Percentiles rank a stretch among this genome's conserved stretches.
These are phyloP conservation scores for Yarrowia alimentaria DNA, from an alignment of 805 yeast species.

Conservation along the genomic window DNA sequence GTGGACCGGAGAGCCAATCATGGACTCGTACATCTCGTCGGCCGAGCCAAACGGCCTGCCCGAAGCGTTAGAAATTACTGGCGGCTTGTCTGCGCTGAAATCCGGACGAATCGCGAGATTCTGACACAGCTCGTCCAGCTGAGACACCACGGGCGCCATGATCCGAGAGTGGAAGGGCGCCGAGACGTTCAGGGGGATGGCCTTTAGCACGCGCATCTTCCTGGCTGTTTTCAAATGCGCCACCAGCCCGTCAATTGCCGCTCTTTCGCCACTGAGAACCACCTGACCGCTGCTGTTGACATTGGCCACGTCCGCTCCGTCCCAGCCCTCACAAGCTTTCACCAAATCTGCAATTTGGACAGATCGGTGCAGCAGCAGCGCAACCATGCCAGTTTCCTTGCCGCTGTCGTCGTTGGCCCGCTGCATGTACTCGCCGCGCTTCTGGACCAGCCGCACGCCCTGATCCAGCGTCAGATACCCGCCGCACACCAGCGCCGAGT, in stretches of 20 bases:
- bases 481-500: conserved; percentile 22
- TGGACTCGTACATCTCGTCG: conserved; percentile 11
- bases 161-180: conserved; percentile 13
- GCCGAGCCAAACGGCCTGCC: conserved; percentile 5
- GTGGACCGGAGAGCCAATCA: conserved; percentile 6
- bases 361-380: not conserved
- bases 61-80: conserved; percentile 13
- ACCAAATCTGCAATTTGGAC: not conserved
- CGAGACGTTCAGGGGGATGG: conserved; percentile 17
- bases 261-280: conserved; percentile 5
- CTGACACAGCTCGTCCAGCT: not conserved
- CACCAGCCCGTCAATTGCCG: not conserved
- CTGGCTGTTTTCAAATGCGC: not conserved
- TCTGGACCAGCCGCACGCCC: conserved; percentile 1
- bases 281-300: conserved; percentile 11
- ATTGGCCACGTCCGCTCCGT: conserved; percentile 11
- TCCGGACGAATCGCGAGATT: not conserved
- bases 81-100: conserved; percentile 1
- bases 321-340: conserved; percentile 1
- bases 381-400: conserved; percentile 11
- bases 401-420: conserved; percentile 1
- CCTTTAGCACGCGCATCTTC: conserved; percentile 2
- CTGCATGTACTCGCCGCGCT: conserved; percentile 16
- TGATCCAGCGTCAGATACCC: conserved; percentile 7
- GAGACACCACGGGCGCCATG: conserved; percentile 11